These are phyloP conservation scores for Mucor irregularis DNA, from an alignment of 371 early-diverging fungal species.

Conservation along the genomic window DNA sequence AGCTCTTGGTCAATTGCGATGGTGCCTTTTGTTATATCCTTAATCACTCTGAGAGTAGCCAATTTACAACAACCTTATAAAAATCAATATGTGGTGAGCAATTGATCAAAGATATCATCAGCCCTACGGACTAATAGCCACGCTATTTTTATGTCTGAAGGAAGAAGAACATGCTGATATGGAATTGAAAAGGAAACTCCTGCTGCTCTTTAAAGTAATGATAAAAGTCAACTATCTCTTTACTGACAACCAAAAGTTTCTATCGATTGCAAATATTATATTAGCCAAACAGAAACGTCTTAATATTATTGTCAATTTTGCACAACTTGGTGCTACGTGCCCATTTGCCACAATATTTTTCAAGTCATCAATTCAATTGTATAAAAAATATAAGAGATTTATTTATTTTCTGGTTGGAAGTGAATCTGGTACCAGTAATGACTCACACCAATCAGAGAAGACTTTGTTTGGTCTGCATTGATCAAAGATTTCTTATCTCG, in stretches of 20 bases:
- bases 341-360: too few species aligned
- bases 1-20: too few species aligned
- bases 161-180: slow-evolving; percentile 8
- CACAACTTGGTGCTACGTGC: too few species aligned
- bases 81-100: neutral
- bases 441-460: slow-evolving; percentile 50
- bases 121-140: slow-evolving; percentile 12
- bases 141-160: slow-evolving; percentile 9
- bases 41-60: too few species aligned
- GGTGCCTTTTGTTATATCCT: too few species aligned
- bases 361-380: too few species aligned
- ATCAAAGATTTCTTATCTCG: slow-evolving; percentile 22
- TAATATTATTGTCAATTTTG: too few species aligned
- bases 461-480: slow-evolving; percentile 22
- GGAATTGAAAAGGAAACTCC: slow-evolving; percentile 9
- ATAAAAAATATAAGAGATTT: slow-evolving; percentile 1
- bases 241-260: too few species aligned
- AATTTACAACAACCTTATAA: slow-evolving; percentile 1
- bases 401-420: neutral
- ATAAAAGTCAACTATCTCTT: slow-evolving; percentile 9
- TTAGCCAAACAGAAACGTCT: too few species aligned
- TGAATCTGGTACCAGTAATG: slow-evolving; percentile 27
- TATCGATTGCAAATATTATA: too few species aligned
- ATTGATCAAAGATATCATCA: neutral
- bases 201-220: slow-evolving; percentile 8